These are phyloP conservation scores for Mycosphaerelloides madeirae DNA, from an alignment of 2,329 filamentous ascomycete species.

Conservation along the genomic window DNA sequence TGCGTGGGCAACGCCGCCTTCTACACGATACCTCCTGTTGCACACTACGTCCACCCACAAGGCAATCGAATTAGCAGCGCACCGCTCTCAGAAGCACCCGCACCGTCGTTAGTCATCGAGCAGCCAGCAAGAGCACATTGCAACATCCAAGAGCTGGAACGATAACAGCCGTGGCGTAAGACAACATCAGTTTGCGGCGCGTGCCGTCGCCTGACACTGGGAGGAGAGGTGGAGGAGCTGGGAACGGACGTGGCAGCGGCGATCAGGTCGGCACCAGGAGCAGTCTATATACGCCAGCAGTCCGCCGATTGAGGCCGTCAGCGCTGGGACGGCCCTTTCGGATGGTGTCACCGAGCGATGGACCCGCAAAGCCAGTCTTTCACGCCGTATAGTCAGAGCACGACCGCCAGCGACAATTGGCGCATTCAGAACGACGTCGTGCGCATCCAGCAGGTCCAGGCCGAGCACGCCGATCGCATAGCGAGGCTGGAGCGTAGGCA, in stretches of 20 bases:
- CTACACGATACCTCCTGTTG: not conserved
- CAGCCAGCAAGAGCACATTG: too few relatives aligned
- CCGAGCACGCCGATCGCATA: conserved; percentile 58
- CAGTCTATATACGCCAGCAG: not conserved
- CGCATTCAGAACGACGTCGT: conserved; percentile 59
- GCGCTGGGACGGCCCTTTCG: conserved; percentile 12
- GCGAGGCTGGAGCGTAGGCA: conserved; percentile 57
- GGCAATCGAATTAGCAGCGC: too few relatives aligned
- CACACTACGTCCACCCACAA: not conserved
- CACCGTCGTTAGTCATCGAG: too few relatives aligned
- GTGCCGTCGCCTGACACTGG: conserved; percentile 10
- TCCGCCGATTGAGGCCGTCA: conserved; percentile 11
- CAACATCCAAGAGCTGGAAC: too few relatives aligned
- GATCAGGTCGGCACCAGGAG: not conserved
- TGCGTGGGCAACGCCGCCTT: too few relatives aligned
- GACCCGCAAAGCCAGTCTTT: conserved; percentile 59
- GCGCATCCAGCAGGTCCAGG: conserved; percentile 56
- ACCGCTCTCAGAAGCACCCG: too few relatives aligned
- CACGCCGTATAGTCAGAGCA: conserved; percentile 46
- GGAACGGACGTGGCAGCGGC: not conserved
- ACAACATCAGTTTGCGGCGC: conserved; percentile 12
- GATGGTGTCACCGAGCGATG: conserved; percentile 41
- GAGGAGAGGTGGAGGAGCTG: conserved; percentile 11
- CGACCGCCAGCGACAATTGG: conserved; percentile 55
- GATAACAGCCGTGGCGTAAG: conserved; percentile 12